phyloP scores from a whole-genome alignment of 2,329 filamentous ascomycete species.

The Aspergillus arachidicola region DNA sequence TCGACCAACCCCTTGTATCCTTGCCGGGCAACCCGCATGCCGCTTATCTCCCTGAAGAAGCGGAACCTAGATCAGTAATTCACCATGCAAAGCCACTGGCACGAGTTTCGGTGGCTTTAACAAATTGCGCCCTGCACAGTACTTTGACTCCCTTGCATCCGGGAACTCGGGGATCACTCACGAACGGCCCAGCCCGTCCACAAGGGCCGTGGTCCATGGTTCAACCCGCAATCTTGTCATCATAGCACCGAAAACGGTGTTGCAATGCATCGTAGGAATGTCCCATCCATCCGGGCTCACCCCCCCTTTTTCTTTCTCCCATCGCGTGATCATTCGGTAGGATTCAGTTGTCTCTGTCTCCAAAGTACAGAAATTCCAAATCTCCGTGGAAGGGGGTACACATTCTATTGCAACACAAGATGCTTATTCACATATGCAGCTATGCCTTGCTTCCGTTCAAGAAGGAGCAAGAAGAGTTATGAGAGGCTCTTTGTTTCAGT shows the following conservation, averaged over 20 bases:
- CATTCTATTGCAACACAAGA: not conserved
- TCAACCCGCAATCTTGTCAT: not conserved
- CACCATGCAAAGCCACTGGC: not conserved
- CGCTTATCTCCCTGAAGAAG: not conserved
- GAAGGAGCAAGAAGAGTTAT: not conserved
- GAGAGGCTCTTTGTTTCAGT: not conserved
- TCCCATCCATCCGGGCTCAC: not conserved
- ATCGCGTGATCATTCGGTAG: not conserved
- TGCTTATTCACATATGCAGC: not conserved
- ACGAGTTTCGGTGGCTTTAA: not conserved
- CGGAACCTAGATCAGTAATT: not conserved
- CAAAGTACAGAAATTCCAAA: not conserved
- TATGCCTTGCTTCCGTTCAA: constrained; percentile 4
- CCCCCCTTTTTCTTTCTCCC: not conserved
- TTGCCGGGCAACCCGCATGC: constrained; percentile 3
- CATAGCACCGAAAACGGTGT: not conserved
- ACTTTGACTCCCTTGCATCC: constrained; percentile 15
- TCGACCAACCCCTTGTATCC: not conserved
- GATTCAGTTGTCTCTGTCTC: not conserved
- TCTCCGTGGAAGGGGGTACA: not conserved
- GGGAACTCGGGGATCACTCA: constrained; percentile 6
- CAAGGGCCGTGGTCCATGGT: constrained; percentile 7
- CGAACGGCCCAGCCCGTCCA: constrained; percentile 23
- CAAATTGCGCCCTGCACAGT: not conserved
- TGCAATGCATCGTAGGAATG: not conserved